phyloP scores from a whole-genome alignment of 352 stramenopile species.

The Aphanomyces invadans region DNA sequence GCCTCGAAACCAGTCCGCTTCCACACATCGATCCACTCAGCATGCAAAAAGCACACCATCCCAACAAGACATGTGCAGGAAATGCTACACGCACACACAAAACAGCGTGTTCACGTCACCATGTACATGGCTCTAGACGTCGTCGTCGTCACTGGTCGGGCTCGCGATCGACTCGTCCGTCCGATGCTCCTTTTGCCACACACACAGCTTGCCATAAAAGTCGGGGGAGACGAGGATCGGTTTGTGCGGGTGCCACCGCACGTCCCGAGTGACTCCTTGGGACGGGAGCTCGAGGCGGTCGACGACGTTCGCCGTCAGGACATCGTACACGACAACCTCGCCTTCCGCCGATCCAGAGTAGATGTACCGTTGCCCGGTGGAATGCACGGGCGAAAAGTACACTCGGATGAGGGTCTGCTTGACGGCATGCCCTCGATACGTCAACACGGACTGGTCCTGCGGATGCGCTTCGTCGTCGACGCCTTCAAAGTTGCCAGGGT shows the following conservation, averaged over 20 bases:
- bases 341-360: conserved; percentile 78
- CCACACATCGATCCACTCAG: background rate
- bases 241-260: conserved; percentile 74
- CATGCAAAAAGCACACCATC: no score
- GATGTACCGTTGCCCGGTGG: conserved; percentile 80
- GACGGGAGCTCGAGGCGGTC: conserved; percentile 74
- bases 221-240: conserved; percentile 75
- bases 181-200: conserved; percentile 37
- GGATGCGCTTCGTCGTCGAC: conserved; percentile 50
- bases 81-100: no score
- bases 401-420: conserved; percentile 79
- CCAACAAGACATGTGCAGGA: no score
- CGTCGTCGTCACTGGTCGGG: background rate
- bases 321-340: conserved; percentile 79
- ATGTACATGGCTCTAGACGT: background rate
- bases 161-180: background rate
- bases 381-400: conserved; percentile 80
- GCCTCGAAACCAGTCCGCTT: no score
- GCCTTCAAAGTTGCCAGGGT: conserved; percentile 43
- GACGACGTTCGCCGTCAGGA: conserved; percentile 55
- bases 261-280: conserved; percentile 71
- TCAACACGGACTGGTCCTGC: conserved; percentile 73
- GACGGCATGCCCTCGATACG: conserved; percentile 70
- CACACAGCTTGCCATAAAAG: conserved; percentile 80
- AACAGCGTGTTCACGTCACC: no score